Evolutionary conservation across 1,139 yeast species (phyloP).

Genomic region (Wickerhamiella pararugosa): DNA sequence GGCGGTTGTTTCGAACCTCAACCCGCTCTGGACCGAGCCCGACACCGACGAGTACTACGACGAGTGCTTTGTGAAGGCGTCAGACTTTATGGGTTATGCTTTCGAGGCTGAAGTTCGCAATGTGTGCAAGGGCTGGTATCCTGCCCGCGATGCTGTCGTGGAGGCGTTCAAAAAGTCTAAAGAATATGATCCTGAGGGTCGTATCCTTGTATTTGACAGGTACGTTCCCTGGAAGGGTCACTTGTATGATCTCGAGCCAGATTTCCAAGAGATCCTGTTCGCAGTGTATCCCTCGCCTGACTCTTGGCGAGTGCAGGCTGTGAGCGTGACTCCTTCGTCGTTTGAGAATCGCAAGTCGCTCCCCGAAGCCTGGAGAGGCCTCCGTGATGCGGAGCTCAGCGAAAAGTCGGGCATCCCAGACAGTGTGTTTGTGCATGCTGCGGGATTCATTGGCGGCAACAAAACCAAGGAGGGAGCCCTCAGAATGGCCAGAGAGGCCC

Average conservation of each 20-base stretch:
- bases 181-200: conserved; percentile 37
- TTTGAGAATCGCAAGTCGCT: conserved; percentile 77
- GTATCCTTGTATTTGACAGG: conserved; percentile 51
- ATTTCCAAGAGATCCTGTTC: conserved; percentile 44
- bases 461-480: conserved; percentile 64
- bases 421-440: conserved; percentile 86
- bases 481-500: conserved; percentile 50
- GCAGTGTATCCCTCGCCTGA: conserved; percentile 64
- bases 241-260: conserved; percentile 58
- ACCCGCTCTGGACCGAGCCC: conserved; percentile 67
- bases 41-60: conserved; percentile 56
- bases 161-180: conserved; percentile 39
- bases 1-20: conserved; percentile 58
- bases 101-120: conserved; percentile 54
- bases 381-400: conserved; percentile 72
- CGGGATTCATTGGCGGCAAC: conserved; percentile 96
- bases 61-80: conserved; percentile 50
- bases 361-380: conserved; percentile 87
- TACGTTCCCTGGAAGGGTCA: conserved; percentile 96
- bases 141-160: conserved; percentile 67
- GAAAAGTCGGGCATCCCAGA: conserved; percentile 63
- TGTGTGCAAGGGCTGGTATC: conserved; percentile 80
- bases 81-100: conserved; percentile 68
- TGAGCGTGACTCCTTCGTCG: conserved; percentile 55
- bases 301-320: conserved; percentile 87